A percentile compares a stretch with the other conserved stretches of the same genome.
Conservation (phyloP, 202 grass and related monocot species). For the Dendrocalamus latiflorus region DNA sequence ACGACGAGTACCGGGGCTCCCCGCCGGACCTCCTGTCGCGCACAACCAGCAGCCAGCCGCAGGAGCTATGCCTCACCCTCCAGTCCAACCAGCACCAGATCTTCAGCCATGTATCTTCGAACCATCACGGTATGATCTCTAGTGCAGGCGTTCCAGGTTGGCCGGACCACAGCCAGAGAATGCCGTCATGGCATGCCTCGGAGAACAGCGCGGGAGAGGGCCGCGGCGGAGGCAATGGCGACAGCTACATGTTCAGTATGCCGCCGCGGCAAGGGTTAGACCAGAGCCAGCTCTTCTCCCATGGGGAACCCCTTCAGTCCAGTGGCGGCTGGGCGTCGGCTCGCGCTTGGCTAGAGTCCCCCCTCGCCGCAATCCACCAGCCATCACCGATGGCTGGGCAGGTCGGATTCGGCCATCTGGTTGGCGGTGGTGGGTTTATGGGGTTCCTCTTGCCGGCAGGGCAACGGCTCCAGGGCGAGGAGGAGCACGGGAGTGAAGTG, state of each 20-base stretch:
- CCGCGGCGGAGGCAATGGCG: slow-evolving; percentile 29
- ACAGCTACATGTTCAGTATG: slow-evolving; percentile 49
- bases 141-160: slow-evolving; percentile 45
- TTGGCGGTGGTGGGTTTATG: slow-evolving; percentile 46
- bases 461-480: slow-evolving; percentile 59
- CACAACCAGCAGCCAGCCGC: slow-evolving; percentile 43
- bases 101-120: slow-evolving; percentile 40
- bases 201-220: slow-evolving; percentile 37
- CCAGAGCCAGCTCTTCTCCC: slow-evolving; percentile 66
- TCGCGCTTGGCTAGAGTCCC: slow-evolving; percentile 60
- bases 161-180: slow-evolving; percentile 56
- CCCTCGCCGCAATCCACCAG: slow-evolving; percentile 43
- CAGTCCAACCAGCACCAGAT: slow-evolving; percentile 83
- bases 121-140: slow-evolving; percentile 55
- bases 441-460: slow-evolving; percentile 61
- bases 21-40: slow-evolving; percentile 62
- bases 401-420: slow-evolving; percentile 49
- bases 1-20: slow-evolving; percentile 72
- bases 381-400: slow-evolving; percentile 40
- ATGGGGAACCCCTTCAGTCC: slow-evolving; percentile 99
- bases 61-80: slow-evolving; percentile 92
- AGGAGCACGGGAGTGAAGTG: slow-evolving; percentile 46
- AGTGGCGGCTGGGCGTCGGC: slow-evolving; percentile 52
- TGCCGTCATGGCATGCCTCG: slow-evolving; percentile 56
- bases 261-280: slow-evolving; percentile 51